These are phyloP conservation scores for Amanita subjunquillea DNA, from an alignment of 768 basidiomycete genomes.

Conservation along the genomic window DNA sequence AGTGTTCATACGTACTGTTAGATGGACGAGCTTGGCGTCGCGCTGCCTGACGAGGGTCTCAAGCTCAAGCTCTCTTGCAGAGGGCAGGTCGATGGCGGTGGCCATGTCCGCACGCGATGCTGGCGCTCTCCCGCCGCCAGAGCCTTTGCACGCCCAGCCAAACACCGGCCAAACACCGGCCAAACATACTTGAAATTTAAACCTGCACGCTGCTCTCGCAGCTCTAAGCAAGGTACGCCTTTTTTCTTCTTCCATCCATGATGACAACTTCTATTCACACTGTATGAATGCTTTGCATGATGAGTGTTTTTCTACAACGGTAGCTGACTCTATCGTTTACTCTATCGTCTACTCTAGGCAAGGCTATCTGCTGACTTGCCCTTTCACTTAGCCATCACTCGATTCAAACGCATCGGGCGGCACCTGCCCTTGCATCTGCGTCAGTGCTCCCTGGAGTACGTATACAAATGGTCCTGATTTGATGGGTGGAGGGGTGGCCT, in stretches of 20 bases:
- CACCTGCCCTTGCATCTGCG: constrained; percentile 81
- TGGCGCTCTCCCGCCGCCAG: background rate
- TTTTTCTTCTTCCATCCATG: constrained; percentile 19
- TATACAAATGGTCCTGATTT: constrained; percentile 76
- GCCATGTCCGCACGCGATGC: background rate
- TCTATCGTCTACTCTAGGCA: background rate
- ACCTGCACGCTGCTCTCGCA: background rate
- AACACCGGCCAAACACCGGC: background rate
- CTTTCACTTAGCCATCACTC: constrained; percentile 20
- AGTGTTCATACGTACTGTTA: constrained; percentile 43
- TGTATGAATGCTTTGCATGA: constrained; percentile 51
- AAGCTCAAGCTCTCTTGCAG: constrained; percentile 70
- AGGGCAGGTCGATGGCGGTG: constrained; percentile 54
- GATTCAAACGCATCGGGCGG: constrained; percentile 77
- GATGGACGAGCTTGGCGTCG: constrained; percentile 60
- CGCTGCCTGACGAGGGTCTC: constrained; percentile 69
- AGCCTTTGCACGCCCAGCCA: constrained; percentile 4
- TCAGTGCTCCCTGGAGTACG: constrained; percentile 71
- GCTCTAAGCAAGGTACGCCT: constrained; percentile 10
- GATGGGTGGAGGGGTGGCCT: constrained; percentile 63
- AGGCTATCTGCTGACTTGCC: constrained; percentile 10
- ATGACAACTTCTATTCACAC: constrained; percentile 65
- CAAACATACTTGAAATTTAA: background rate
- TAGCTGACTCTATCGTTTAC: constrained; percentile 48
- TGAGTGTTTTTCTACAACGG: constrained; percentile 73